Evolutionary conservation across 2,329 filamentous ascomycete species (phyloP).

Genomic region (Annulohypoxylon truncatum): DNA sequence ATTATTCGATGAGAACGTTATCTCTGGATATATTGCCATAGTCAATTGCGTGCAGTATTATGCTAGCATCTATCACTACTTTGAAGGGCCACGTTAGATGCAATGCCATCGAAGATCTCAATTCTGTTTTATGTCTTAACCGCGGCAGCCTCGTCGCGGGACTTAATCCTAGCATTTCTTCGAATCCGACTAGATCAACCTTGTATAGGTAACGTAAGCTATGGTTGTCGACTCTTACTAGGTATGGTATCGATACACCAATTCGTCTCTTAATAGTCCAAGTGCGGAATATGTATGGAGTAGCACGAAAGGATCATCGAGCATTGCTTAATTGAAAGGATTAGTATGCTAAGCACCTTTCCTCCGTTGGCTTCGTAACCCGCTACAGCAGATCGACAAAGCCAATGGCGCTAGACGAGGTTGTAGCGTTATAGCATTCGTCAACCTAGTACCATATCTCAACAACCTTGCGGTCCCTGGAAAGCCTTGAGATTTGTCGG

Average conservation of each 20-base stretch:
- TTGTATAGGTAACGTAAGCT: conserved; percentile 4
- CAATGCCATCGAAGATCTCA: conserved; percentile 19
- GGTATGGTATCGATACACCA: conserved; percentile 27
- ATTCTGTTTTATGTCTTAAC: conserved; percentile 9
- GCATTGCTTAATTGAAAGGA: conserved; percentile 19
- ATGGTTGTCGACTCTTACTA: neutral
- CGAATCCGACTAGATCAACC: conserved; percentile 29
- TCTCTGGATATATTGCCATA: conserved; percentile 15
- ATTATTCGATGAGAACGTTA: conserved; percentile 18
- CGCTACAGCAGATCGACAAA: conserved; percentile 31
- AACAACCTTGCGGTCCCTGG: conserved; percentile 26
- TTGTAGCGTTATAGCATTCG: conserved; percentile 29
- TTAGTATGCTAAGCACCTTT: conserved; percentile 22
- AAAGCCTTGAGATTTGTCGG: conserved; percentile 33
- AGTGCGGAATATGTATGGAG: conserved; percentile 18
- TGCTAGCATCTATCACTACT: neutral
- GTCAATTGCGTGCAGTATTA: neutral
- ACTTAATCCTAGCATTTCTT: conserved; percentile 18
- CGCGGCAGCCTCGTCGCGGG: conserved; percentile 32
- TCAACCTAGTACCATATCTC: conserved; percentile 18
- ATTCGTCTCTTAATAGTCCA: conserved; percentile 12
- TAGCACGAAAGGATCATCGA: conserved; percentile 24
- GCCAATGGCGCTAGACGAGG: conserved; percentile 21
- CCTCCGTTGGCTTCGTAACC: conserved; percentile 24
- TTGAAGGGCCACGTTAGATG: neutral